Conservation (phyloP, 2,329 filamentous ascomycete species). For the Aspergillus terreus region DNA sequence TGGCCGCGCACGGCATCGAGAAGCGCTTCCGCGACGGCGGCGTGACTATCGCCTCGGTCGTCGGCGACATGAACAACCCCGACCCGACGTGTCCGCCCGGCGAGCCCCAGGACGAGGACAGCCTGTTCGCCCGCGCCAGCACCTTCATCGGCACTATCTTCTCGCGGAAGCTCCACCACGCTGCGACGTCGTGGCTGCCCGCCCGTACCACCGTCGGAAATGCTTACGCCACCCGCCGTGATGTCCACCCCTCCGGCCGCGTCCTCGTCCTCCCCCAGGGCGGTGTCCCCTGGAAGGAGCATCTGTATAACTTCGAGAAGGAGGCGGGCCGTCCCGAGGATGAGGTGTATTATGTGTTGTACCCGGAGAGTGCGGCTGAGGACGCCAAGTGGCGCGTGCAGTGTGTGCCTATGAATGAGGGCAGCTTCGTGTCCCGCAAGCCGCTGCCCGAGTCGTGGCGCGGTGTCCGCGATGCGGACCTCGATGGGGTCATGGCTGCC, state of each 20-base stretch:
- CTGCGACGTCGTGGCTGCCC: slow-evolving; percentile 75
- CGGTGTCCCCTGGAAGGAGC: slow-evolving; percentile 87
- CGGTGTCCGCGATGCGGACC: slow-evolving; percentile 79
- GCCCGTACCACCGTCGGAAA: slow-evolving; percentile 73
- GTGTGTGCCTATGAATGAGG: slow-evolving; percentile 77
- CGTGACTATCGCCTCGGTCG: slow-evolving; percentile 80
- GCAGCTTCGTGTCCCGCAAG: slow-evolving; percentile 89
- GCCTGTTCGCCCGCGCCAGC: slow-evolving; percentile 72
- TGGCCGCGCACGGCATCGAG: slow-evolving; percentile 67
- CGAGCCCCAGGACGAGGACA: slow-evolving; percentile 73
- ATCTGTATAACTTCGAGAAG: slow-evolving; percentile 82
- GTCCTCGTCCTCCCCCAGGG: slow-evolving; percentile 78
- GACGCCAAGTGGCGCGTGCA: slow-evolving; percentile 91
- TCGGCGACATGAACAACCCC: slow-evolving; percentile 73
- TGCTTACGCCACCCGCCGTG: slow-evolving; percentile 66
- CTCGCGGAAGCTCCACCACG: slow-evolving; percentile 72
- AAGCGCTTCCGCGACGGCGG: slow-evolving; percentile 81
- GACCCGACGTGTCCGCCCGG: slow-evolving; percentile 45
- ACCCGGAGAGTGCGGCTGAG: slow-evolving; percentile 73
- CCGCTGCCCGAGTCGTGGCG: slow-evolving; percentile 88
- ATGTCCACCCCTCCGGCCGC: slow-evolving; percentile 70
- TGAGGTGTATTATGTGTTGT: slow-evolving; percentile 80
- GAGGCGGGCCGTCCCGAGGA: slow-evolving; percentile 45
- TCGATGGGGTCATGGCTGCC: slow-evolving; percentile 58
- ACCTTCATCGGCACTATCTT: slow-evolving; percentile 87